These are phyloP conservation scores for Amoeboaphelidium protococcarum DNA, from an alignment of 371 early-diverging fungal genomes.

Conservation along the genomic window DNA sequence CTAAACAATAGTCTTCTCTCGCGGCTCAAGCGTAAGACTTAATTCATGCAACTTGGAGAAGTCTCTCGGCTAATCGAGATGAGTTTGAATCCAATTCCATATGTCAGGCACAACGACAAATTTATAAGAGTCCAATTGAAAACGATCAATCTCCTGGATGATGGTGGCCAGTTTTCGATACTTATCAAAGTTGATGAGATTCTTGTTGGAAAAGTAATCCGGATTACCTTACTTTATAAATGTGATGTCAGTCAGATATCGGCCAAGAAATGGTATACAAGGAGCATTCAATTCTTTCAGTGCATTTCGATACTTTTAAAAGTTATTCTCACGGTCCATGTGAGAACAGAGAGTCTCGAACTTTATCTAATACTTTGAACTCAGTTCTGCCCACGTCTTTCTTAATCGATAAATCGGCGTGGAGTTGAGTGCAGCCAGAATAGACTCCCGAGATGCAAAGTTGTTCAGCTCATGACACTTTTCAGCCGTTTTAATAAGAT, in stretches of 20 bases:
- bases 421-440: constrained; percentile 63
- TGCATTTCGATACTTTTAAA: no score
- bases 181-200: no score
- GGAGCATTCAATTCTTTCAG: no score
- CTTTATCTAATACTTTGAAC: constrained; percentile 1
- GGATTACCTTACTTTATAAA: no score
- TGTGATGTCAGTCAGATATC: no score
- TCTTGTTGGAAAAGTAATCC: no score
- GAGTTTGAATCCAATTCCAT: no score
- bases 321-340: constrained; percentile 22
- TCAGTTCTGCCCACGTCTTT: constrained; percentile 43
- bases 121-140: no score
- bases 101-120: no score
- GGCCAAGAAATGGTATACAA: no score
- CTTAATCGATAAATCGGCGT: constrained; percentile 65
- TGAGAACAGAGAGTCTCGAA: constrained; percentile 5
- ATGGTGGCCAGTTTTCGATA: no score
- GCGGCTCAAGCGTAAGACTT: constrained; percentile 11
- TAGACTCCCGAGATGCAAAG: constrained; percentile 68
- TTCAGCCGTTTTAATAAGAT: constrained; percentile 64
- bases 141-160: no score
- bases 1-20: constrained; percentile 48
- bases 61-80: constrained; percentile 79
- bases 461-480: constrained; percentile 49
- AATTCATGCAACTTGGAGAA: constrained; percentile 34